Percentiles rank a stretch among this genome's conserved stretches.
Evolutionary conservation across 768 basidiomycete genomes (phyloP).

Genomic region (Mycena metata): DNA sequence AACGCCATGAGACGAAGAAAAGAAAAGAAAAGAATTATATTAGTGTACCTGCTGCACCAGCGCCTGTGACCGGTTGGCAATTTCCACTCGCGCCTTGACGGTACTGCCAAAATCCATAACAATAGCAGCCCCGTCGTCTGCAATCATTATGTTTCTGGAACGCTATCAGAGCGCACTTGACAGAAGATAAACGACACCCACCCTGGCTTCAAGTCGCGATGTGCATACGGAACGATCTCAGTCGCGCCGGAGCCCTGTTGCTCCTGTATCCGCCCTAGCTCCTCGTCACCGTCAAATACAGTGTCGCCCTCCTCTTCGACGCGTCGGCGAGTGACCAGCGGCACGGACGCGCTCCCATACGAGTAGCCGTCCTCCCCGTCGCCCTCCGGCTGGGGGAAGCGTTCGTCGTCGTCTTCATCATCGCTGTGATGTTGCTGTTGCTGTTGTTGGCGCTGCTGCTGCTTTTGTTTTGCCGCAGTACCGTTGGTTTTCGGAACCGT

Average conservation of each 20-base stretch:
- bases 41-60: slow-evolving; percentile 83
- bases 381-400: slow-evolving; percentile 83
- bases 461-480: slow-evolving; percentile 20
- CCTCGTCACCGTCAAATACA: slow-evolving; percentile 88
- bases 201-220: slow-evolving; percentile 97
- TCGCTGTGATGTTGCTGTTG: slow-evolving; percentile 45
- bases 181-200: slow-evolving; percentile 53
- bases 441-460: slow-evolving; percentile 28
- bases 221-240: slow-evolving; percentile 92
- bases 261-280: slow-evolving; percentile 60
- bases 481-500: slow-evolving; percentile 43
- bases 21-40: slow-evolving; percentile 1
- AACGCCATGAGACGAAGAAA: slow-evolving; percentile 12
- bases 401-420: slow-evolving; percentile 76
- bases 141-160: slow-evolving; percentile 93
- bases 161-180: neutral
- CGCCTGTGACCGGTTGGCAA: slow-evolving; percentile 89
- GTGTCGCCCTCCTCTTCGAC: slow-evolving; percentile 69
- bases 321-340: slow-evolving; percentile 70
- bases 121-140: slow-evolving; percentile 92
- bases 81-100: slow-evolving; percentile 84
- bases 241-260: slow-evolving; percentile 51
- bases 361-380: slow-evolving; percentile 82
- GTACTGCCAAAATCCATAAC: slow-evolving; percentile 99
- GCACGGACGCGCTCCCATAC: slow-evolving; percentile 68